These are phyloP conservation scores for Sclerotiophoma versabilis DNA, from an alignment of 2,329 filamentous ascomycete species.

Conservation along the genomic window DNA sequence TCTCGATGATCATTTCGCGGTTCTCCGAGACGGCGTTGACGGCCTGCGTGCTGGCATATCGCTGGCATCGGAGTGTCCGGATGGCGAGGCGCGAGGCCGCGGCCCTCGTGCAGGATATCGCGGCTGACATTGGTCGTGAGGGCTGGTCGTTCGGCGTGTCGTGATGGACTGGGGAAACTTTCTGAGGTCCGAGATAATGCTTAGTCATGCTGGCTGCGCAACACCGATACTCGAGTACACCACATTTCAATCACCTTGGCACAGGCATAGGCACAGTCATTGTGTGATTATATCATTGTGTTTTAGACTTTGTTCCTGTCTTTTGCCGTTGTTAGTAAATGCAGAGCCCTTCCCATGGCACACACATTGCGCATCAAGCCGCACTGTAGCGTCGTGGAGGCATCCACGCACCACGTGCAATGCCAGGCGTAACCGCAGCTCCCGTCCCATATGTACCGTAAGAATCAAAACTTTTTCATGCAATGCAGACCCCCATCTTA, in stretches of 20 bases:
- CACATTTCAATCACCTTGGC: neutral
- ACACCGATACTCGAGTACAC: neutral
- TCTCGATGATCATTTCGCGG: slow-evolving; percentile 18
- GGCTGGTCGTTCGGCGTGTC: slow-evolving; percentile 20
- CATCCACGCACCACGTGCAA: slow-evolving; percentile 4
- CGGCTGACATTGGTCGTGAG: slow-evolving; percentile 61
- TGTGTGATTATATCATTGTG: neutral
- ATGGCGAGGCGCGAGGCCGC: slow-evolving; percentile 30
- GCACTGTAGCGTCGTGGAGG: neutral
- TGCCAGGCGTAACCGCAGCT: slow-evolving; percentile 1
- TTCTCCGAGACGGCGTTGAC: slow-evolving; percentile 13
- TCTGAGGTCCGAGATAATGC: slow-evolving; percentile 16
- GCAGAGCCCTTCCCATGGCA: neutral
- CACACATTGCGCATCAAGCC: neutral
- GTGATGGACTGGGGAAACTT: slow-evolving; percentile 30
- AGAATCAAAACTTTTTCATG: slow-evolving; percentile 32
- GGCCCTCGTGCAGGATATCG: slow-evolving; percentile 67
- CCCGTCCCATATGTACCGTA: neutral
- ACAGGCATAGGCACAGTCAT: neutral
- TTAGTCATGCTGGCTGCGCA: slow-evolving; percentile 7
- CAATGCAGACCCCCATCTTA: slow-evolving; percentile 24
- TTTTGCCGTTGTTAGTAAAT: slow-evolving; percentile 1
- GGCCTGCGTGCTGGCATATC: slow-evolving; percentile 31
- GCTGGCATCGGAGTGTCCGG: slow-evolving; percentile 24
- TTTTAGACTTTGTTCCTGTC: slow-evolving; percentile 1